Percentiles rank a stretch among this genome's conserved stretches.
These are phyloP conservation scores for Ceratopteris richardii DNA, from an alignment of 75 land plant genomes.

Conservation along the genomic window DNA sequence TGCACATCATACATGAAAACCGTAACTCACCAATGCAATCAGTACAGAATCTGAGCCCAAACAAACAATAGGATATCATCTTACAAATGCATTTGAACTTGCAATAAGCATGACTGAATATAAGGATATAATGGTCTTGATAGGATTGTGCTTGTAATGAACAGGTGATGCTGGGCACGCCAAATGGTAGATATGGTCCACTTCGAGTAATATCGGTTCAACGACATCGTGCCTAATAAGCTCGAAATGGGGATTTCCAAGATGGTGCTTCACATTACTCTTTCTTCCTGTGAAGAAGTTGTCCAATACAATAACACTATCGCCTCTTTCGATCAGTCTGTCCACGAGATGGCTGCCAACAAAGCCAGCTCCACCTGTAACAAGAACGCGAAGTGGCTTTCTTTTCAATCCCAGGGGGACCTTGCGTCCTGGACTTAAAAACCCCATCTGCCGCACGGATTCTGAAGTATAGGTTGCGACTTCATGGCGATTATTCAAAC, in stretches of 20 bases:
- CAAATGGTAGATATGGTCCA: slow-evolving; percentile 96
- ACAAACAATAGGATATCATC: no score
- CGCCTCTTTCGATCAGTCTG: slow-evolving; percentile 68
- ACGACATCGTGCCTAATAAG: slow-evolving; percentile 82
- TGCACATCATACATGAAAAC: no score
- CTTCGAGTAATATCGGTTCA: slow-evolving; percentile 77
- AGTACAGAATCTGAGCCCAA: no score
- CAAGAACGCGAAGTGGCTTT: slow-evolving; percentile 67
- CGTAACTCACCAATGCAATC: no score
- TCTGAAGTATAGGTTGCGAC: no score
- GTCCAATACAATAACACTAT: slow-evolving; percentile 93
- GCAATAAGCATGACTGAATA: no score
- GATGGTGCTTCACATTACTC: slow-evolving; percentile 92
- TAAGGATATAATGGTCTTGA: slow-evolving; percentile 98
- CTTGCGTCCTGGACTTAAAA: slow-evolving; percentile 57
- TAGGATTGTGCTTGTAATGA: slow-evolving; percentile 96
- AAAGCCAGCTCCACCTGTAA: slow-evolving; percentile 93
- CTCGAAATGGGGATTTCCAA: slow-evolving; percentile 90
- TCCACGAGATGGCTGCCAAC: slow-evolving; percentile 96
- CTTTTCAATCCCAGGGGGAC: slow-evolving; percentile 82
- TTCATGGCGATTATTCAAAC: no score
- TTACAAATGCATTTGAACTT: no score
- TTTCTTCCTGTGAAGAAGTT: slow-evolving; percentile 96
- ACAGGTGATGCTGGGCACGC: slow-evolving; percentile 99
- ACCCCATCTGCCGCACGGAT: no score